Evolutionary conservation across 257 asterid species (phyloP).

Genomic region (Prunella vulgaris): DNA sequence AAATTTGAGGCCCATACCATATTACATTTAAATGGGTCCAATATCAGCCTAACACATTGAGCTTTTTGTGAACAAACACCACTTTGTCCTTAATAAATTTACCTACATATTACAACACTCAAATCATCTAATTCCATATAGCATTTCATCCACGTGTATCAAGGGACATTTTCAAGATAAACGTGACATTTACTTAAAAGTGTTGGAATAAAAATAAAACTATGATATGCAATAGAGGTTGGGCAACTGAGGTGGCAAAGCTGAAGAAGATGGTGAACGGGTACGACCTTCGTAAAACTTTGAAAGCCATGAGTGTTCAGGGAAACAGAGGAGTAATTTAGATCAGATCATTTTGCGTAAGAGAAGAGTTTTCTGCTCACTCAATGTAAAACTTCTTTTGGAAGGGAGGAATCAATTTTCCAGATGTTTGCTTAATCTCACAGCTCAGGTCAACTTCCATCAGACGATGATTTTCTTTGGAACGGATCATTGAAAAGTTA

Average conservation of each 20-base stretch:
- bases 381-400: slow-evolving; percentile 64
- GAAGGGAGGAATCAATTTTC: slow-evolving; percentile 40
- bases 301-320: not conserved
- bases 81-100: not conserved
- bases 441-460: slow-evolving; percentile 66
- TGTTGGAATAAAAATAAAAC: not conserved
- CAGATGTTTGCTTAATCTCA: slow-evolving; percentile 55
- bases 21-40: not conserved
- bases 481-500: slow-evolving; percentile 57
- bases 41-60: not conserved
- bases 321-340: not conserved
- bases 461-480: slow-evolving; percentile 82
- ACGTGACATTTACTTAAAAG: not conserved
- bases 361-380: slow-evolving; percentile 30
- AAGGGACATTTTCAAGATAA: not conserved
- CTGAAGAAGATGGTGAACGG: not conserved
- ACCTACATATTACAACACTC: not conserved
- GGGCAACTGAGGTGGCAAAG: not conserved
- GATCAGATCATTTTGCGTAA: not conserved
- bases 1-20: not conserved
- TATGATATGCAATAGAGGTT: not conserved
- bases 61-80: slow-evolving; percentile 9
- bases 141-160: not conserved
- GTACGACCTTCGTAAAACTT: not conserved
- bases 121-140: not conserved